Percentiles rank a stretch among this genome's conserved stretches.
These are phyloP conservation scores for Monilinia polystroma DNA, from an alignment of 2,329 filamentous ascomycete genomes.

Conservation along the genomic window DNA sequence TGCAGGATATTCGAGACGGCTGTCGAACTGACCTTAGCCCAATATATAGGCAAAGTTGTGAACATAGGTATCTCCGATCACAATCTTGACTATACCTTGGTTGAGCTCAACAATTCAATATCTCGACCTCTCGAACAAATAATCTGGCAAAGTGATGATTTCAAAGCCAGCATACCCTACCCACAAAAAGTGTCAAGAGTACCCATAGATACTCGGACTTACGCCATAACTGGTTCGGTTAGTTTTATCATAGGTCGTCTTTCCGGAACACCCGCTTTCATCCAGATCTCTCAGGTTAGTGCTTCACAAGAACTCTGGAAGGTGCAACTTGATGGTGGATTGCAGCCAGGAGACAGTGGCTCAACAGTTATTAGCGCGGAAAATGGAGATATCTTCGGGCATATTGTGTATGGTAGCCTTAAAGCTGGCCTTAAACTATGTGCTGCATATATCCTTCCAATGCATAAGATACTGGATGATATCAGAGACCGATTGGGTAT, in stretches of 20 bases:
- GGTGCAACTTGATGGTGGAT: neutral
- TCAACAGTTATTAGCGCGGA: slow-evolving; percentile 30
- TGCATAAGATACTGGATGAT: neutral
- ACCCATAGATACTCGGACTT: too few relatives aligned
- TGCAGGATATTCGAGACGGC: too few relatives aligned
- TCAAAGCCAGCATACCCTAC: neutral
- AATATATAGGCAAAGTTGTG: neutral
- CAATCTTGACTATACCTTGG: neutral
- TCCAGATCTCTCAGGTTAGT: neutral
- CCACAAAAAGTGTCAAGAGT: neutral
- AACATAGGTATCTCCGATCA: neutral
- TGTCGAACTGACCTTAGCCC: neutral
- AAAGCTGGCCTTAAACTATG: too few relatives aligned
- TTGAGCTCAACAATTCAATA: neutral
- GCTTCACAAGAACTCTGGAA: neutral
- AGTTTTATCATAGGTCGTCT: neutral
- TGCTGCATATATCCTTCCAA: slow-evolving; percentile 5
- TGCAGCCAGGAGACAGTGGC: slow-evolving; percentile 28
- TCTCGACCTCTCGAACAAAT: neutral
- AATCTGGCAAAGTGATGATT: neutral
- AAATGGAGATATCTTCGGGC: slow-evolving; percentile 28
- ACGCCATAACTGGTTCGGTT: neutral
- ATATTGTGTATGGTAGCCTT: slow-evolving; percentile 27
- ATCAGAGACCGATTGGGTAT: neutral
- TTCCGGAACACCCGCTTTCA: neutral